These are phyloP conservation scores for Citrus australasica DNA, from an alignment of 345 rosid species.

Conservation along the genomic window DNA sequence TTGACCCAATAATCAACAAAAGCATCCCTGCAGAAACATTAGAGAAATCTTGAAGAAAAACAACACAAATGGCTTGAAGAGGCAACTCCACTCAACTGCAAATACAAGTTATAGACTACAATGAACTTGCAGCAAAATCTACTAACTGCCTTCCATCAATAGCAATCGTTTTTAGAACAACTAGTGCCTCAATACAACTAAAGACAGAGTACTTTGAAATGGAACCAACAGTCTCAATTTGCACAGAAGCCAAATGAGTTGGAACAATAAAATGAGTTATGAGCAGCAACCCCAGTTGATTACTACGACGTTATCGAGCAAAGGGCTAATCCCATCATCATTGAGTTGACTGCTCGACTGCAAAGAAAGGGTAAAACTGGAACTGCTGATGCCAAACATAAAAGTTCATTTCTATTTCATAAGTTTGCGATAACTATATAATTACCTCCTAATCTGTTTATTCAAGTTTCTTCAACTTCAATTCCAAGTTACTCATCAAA, in stretches of 20 bases:
- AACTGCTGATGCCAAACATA: background rate
- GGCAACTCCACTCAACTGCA: background rate
- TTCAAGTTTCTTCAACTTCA: background rate
- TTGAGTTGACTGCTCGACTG: background rate
- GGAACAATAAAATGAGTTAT: background rate
- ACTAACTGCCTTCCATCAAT: background rate
- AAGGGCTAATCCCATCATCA: background rate
- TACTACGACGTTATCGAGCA: no score
- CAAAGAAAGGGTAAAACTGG: background rate
- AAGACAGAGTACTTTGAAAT: background rate
- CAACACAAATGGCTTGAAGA: background rate
- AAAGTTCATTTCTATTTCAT: background rate
- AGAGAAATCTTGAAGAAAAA: conserved; percentile 9
- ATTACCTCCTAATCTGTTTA: background rate
- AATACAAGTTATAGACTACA: background rate
- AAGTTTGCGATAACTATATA: background rate
- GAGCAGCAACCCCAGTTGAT: background rate
- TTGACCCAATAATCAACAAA: conserved; percentile 80
- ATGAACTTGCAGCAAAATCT: background rate
- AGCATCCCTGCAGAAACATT: conserved; percentile 56
- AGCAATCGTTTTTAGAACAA: background rate
- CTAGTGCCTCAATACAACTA: background rate
- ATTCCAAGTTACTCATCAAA: background rate
- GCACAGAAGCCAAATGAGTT: background rate
- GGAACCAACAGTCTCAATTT: background rate